phyloP scores from a whole-genome alignment of 139 green algal species.

The Chlamydomonas schloesseri region DNA sequence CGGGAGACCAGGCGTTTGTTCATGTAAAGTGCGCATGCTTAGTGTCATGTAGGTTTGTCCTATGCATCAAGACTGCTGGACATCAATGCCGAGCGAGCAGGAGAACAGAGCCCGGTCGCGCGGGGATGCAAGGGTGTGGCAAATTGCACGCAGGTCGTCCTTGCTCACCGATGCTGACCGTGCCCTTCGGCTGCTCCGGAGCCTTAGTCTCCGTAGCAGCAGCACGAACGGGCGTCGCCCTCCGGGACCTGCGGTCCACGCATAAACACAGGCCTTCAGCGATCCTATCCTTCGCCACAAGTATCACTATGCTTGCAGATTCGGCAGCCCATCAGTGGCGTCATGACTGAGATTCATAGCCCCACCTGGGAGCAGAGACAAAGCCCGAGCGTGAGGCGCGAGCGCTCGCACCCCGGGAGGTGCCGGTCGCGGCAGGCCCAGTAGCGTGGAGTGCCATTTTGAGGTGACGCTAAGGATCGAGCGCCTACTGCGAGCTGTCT shows the following conservation, averaged over 20 bases:
- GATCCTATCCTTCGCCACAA: not conserved
- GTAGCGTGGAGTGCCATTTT: not conserved
- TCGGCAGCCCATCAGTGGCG: not conserved
- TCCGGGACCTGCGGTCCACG: slow-evolving; percentile 14
- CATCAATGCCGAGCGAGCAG: too few relatives aligned
- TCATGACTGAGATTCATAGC: not conserved
- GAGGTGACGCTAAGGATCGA: not conserved
- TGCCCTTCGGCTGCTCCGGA: slow-evolving; percentile 24
- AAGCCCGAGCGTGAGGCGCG: not conserved
- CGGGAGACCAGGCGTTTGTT: too few relatives aligned
- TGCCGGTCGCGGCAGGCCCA: not conserved
- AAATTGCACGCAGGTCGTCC: not conserved
- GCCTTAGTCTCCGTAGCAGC: slow-evolving; percentile 15
- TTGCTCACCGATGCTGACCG: not conserved
- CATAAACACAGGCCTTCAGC: too few relatives aligned
- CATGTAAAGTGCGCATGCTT: too few relatives aligned
- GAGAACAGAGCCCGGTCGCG: too few relatives aligned
- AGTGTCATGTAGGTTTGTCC: not conserved
- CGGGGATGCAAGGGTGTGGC: not conserved
- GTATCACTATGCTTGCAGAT: not conserved
- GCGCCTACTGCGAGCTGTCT: too few relatives aligned
- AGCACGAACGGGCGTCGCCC: not conserved
- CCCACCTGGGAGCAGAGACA: slow-evolving; percentile 14
- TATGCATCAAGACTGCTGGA: too few relatives aligned
- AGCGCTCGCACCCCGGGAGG: not conserved